Conservation (phyloP, 2,329 filamentous ascomycete species). For the Trichoderma asperellum region DNA sequence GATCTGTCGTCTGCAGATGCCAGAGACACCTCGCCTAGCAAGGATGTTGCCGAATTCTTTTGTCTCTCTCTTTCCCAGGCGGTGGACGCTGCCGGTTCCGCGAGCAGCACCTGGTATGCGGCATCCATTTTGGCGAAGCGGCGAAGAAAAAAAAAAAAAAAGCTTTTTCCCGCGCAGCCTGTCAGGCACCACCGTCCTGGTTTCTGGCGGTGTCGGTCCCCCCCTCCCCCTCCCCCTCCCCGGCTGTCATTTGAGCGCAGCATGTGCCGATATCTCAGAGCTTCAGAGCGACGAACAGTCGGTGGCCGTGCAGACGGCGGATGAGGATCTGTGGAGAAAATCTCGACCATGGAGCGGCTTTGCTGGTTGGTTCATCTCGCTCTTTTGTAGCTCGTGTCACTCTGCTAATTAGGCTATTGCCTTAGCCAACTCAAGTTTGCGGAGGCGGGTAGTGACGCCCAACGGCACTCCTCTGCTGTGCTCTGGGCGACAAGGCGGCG, state of each 20-base stretch:
- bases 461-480: slow-evolving; percentile 1
- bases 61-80: neutral
- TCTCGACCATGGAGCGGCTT: neutral
- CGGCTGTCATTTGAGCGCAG: slow-evolving; percentile 19
- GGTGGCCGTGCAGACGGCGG: slow-evolving; percentile 24
- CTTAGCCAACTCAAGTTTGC: slow-evolving; percentile 8
- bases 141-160: slow-evolving; percentile 15
- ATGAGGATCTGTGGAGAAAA: slow-evolving; percentile 11
- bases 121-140: slow-evolving; percentile 13
- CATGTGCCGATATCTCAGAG: neutral
- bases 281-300: slow-evolving; percentile 20
- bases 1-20: slow-evolving; percentile 28
- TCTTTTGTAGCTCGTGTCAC: neutral
- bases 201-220: slow-evolving; percentile 26
- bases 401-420: slow-evolving; percentile 17
- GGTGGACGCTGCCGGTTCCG: slow-evolving; percentile 32
- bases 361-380: neutral
- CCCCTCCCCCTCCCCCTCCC: neutral
- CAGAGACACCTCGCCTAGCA: slow-evolving; percentile 25
- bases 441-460: slow-evolving; percentile 16
- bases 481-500: slow-evolving; percentile 19
- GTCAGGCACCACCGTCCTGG: slow-evolving; percentile 23
- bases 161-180: slow-evolving; percentile 24
- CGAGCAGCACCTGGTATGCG: neutral
- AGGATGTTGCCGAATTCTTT: slow-evolving; percentile 30